phyloP scores from a whole-genome alignment of 2,329 filamentous ascomycete species.

The Talaromyces pinophilus region DNA sequence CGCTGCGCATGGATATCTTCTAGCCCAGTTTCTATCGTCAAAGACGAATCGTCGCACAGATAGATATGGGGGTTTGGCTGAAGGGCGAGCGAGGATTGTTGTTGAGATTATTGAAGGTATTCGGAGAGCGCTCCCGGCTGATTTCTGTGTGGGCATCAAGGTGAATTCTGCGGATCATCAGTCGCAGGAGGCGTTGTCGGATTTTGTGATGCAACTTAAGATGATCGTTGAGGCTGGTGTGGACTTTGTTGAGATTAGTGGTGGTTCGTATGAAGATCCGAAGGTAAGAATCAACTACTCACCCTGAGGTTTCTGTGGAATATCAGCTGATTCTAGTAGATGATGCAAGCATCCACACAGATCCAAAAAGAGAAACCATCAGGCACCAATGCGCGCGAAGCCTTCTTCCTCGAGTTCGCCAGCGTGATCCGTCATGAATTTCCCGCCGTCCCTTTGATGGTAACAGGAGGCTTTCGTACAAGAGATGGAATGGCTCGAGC shows the following conservation, averaged over 20 bases:
- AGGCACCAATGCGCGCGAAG: not conserved
- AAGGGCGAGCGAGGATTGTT: not conserved
- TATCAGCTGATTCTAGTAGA: not conserved
- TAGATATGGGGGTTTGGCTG: not conserved
- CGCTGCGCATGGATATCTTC: not conserved
- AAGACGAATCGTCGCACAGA: not conserved
- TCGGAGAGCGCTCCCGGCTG: not conserved
- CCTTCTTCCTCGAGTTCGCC: slow-evolving; percentile 14
- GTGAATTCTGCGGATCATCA: not conserved
- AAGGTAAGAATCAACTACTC: not conserved
- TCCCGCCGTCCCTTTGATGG: not conserved
- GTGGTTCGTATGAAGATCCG: not conserved
- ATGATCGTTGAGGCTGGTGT: not conserved
- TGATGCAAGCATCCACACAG: not conserved
- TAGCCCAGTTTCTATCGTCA: not conserved
- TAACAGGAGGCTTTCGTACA: slow-evolving; percentile 13
- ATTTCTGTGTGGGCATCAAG: not conserved
- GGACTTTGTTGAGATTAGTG: not conserved
- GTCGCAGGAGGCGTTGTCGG: not conserved
- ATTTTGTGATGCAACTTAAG: not conserved
- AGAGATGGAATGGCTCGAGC: not conserved
- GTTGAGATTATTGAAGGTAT: not conserved
- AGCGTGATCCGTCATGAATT: slow-evolving; percentile 1
- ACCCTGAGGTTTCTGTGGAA: too few relatives aligned
- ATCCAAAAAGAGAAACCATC: not conserved